Conservation (phyloP, 805 yeast species). For the Lipomyces lipofer region DNA sequence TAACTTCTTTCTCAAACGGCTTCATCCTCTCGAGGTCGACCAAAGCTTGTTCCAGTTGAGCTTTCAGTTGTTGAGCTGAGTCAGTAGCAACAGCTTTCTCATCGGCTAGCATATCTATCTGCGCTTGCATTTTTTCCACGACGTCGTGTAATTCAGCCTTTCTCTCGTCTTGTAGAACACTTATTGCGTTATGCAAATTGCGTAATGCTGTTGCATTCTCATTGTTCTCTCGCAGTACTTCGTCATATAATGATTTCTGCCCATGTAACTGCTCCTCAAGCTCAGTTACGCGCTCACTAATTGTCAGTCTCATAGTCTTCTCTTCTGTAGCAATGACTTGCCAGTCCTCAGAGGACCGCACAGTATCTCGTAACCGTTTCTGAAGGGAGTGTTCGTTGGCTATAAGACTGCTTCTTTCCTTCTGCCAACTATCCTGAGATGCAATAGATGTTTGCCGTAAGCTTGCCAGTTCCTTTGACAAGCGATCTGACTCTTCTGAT, state of each 20-base stretch:
- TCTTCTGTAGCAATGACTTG: slow-evolving; percentile 42
- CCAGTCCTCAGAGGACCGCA: slow-evolving; percentile 36
- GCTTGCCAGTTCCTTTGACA: slow-evolving; percentile 36
- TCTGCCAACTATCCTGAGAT: slow-evolving; percentile 32
- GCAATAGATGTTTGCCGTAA: slow-evolving; percentile 32
- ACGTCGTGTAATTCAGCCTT: slow-evolving; percentile 39
- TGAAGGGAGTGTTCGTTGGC: slow-evolving; percentile 24
- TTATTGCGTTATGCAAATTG: slow-evolving; percentile 40
- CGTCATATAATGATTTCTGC: slow-evolving; percentile 30
- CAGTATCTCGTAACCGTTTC: slow-evolving; percentile 29
- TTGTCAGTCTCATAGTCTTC: slow-evolving; percentile 33
- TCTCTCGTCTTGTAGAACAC: slow-evolving; percentile 34
- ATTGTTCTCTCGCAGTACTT: slow-evolving; percentile 7
- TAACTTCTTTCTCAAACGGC: slow-evolving; percentile 55
- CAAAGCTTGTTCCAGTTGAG: slow-evolving; percentile 19
- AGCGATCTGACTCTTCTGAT: slow-evolving; percentile 35
- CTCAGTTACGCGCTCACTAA: slow-evolving; percentile 34
- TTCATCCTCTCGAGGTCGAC: slow-evolving; percentile 35
- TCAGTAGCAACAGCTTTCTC: slow-evolving; percentile 40
- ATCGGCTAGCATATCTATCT: slow-evolving; percentile 21
- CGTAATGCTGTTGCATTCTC: slow-evolving; percentile 30
- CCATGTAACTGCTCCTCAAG: slow-evolving; percentile 38
- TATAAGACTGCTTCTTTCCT: slow-evolving; percentile 29
- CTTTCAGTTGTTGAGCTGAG: slow-evolving; percentile 13
- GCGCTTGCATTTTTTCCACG: slow-evolving; percentile 35